Conservation (phyloP, 1,284 basidiomycete species). For the Melampsora americana region DNA sequence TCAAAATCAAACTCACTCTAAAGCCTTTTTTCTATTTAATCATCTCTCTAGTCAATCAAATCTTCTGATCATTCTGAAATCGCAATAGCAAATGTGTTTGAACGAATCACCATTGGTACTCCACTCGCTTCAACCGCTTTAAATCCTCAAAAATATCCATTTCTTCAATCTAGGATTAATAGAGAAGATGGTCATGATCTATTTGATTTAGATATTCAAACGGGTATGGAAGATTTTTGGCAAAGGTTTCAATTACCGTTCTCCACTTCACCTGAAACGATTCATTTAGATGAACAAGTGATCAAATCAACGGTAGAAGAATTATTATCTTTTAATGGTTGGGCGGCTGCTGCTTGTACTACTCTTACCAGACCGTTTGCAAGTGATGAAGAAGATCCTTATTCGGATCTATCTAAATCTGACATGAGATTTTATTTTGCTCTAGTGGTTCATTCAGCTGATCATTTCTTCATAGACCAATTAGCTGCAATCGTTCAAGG, state of each 20-base stretch:
- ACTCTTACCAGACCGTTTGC: constrained; percentile 84
- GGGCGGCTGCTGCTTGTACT: constrained; percentile 94
- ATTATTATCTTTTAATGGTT: constrained; percentile 85
- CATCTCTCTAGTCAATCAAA: constrained; percentile 46
- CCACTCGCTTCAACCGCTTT: constrained; percentile 65
- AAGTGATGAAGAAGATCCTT: constrained; percentile 76
- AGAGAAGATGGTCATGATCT: constrained; percentile 67
- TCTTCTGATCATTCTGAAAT: constrained; percentile 51
- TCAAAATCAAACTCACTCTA: not conserved
- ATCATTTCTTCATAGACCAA: constrained; percentile 95
- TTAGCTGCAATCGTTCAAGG: constrained; percentile 91
- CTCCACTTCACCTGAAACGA: constrained; percentile 67
- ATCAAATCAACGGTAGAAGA: constrained; percentile 83
- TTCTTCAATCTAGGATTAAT: constrained; percentile 69
- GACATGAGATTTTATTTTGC: constrained; percentile 88
- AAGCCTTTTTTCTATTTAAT: not conserved
- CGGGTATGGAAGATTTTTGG: constrained; percentile 83
- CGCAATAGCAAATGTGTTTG: constrained; percentile 61
- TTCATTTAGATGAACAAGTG: constrained; percentile 79
- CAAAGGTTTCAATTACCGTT: constrained; percentile 75
- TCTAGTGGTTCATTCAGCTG: constrained; percentile 88
- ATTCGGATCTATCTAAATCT: constrained; percentile 71
- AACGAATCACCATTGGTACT: constrained; percentile 70
- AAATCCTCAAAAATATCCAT: constrained; percentile 79
- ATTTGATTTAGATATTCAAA: constrained; percentile 68